Evolutionary conservation across 768 basidiomycete genomes (phyloP).

Genomic region (Psilocybe cubensis): DNA sequence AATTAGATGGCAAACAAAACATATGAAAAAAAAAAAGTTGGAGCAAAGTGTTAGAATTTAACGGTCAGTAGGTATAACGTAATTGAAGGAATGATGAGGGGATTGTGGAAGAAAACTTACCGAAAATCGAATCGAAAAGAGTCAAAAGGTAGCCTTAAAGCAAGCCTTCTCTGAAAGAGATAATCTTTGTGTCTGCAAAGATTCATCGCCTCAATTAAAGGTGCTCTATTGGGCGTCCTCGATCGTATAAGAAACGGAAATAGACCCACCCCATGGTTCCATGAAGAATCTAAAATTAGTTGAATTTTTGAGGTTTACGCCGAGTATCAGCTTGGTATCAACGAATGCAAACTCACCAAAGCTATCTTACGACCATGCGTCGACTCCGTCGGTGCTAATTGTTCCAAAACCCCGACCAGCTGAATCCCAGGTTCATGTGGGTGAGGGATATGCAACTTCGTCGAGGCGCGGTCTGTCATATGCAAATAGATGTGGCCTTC

Average conservation of each 20-base stretch:
- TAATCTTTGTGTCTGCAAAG: slow-evolving; percentile 80
- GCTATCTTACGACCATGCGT: slow-evolving; percentile 66
- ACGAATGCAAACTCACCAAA: slow-evolving; percentile 55
- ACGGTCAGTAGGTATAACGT: neutral
- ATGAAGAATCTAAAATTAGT: slow-evolving; percentile 65
- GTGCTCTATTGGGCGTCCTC: slow-evolving; percentile 15
- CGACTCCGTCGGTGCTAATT: slow-evolving; percentile 49
- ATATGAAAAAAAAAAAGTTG: neutral
- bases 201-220: slow-evolving; percentile 24
- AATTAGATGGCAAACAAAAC: neutral
- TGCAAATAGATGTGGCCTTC: neutral
- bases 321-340: neutral
- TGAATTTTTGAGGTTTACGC: neutral
- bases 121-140: slow-evolving; percentile 90
- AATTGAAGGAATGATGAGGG: neutral
- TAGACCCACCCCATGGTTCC: slow-evolving; percentile 73
- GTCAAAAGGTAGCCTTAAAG: slow-evolving; percentile 65
- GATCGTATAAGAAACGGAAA: slow-evolving; percentile 26
- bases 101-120: slow-evolving; percentile 40
- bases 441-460: slow-evolving; percentile 58
- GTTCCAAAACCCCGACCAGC: slow-evolving; percentile 67
- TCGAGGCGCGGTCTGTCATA: slow-evolving; percentile 41
- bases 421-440: slow-evolving; percentile 41
- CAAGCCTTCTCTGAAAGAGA: slow-evolving; percentile 77
- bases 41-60: neutral